Evolutionary conservation across 495 filamentous ascomycete species (phyloP).

Genomic region (Parachaetomium inaequale): DNA sequence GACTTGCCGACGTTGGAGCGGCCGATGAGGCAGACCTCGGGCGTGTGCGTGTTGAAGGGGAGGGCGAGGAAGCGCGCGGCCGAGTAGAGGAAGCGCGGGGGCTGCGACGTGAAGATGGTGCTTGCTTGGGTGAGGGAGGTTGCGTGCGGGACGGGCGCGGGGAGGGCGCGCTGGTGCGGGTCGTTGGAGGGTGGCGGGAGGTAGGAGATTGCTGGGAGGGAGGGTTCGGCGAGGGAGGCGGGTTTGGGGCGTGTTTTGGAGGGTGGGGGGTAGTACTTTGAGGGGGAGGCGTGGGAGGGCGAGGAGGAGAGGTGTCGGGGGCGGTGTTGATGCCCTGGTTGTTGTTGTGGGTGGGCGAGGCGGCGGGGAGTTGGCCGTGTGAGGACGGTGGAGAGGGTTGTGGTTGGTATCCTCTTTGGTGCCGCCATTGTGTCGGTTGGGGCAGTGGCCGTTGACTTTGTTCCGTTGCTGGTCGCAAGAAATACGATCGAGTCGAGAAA

Average conservation of each 20-base stretch:
- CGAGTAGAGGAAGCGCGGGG: constrained; percentile 65
- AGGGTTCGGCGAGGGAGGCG: neutral
- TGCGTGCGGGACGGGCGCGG: constrained; percentile 12
- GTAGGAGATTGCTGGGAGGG: constrained; percentile 24
- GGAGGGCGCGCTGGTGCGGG: constrained; percentile 27
- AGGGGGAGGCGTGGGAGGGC: neutral
- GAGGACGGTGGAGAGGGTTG: neutral
- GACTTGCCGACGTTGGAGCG: constrained; percentile 93
- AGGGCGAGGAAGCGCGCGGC: constrained; percentile 69
- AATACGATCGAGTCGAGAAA: neutral
- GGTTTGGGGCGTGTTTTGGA: neutral
- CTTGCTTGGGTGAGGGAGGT: constrained; percentile 39
- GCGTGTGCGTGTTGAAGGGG: constrained; percentile 49
- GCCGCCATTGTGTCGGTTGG: constrained; percentile 3
- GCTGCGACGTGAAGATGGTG: constrained; percentile 58
- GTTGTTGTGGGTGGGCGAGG: neutral
- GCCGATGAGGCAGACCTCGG: constrained; percentile 62
- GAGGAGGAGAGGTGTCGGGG: neutral
- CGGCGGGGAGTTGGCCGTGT: neutral
- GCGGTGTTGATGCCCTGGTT: neutral
- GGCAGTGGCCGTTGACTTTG: neutral
- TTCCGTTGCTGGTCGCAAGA: neutral
- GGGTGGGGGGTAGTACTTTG: constrained; percentile 5
- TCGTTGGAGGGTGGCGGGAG: constrained; percentile 35
- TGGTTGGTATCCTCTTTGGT: neutral